Conservation (phyloP, 345 rosid species). For the Salix udensis region DNA sequence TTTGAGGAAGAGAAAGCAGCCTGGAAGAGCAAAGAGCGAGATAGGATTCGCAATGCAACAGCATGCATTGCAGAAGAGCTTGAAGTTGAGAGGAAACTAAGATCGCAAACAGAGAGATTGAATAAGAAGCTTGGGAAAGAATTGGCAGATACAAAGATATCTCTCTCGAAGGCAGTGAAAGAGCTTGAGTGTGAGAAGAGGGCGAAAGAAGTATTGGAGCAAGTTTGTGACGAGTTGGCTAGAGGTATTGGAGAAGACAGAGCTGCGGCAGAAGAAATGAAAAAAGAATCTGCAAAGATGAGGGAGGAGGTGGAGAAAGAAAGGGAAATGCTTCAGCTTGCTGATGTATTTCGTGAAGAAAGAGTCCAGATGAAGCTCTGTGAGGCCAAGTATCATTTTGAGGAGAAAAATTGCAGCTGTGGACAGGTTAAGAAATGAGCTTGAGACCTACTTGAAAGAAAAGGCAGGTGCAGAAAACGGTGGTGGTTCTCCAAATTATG, state of each 20-base stretch:
- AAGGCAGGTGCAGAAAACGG: slow-evolving; percentile 28
- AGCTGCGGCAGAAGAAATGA: slow-evolving; percentile 53
- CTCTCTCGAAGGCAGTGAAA: slow-evolving; percentile 37
- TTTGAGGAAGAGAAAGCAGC: slow-evolving; percentile 61
- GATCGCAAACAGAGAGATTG: slow-evolving; percentile 67
- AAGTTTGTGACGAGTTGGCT: slow-evolving; percentile 82
- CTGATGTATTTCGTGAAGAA: slow-evolving; percentile 89
- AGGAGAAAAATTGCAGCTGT: slow-evolving; percentile 82
- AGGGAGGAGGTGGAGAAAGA: slow-evolving; percentile 84
- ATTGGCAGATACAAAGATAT: slow-evolving; percentile 49
- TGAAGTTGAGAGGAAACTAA: slow-evolving; percentile 62
- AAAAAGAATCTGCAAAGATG: slow-evolving; percentile 54
- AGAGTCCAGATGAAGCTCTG: slow-evolving; percentile 94
- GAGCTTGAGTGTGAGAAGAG: slow-evolving; percentile 74
- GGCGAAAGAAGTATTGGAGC: slow-evolving; percentile 76
- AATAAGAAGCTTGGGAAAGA: slow-evolving; percentile 84
- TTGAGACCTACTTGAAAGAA: slow-evolving; percentile 48
- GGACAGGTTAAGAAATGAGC: slow-evolving; percentile 58
- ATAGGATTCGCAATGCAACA: slow-evolving; percentile 41
- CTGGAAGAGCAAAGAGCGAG: slow-evolving; percentile 56
- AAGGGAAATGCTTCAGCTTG: slow-evolving; percentile 91
- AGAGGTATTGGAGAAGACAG: slow-evolving; percentile 71
- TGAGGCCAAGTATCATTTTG: slow-evolving; percentile 76
- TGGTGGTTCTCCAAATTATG: slow-evolving; percentile 34
- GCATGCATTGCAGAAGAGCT: slow-evolving; percentile 62